Evolutionary conservation across 768 basidiomycete genomes (phyloP).

Genomic region (Clathrus columnatus): DNA sequence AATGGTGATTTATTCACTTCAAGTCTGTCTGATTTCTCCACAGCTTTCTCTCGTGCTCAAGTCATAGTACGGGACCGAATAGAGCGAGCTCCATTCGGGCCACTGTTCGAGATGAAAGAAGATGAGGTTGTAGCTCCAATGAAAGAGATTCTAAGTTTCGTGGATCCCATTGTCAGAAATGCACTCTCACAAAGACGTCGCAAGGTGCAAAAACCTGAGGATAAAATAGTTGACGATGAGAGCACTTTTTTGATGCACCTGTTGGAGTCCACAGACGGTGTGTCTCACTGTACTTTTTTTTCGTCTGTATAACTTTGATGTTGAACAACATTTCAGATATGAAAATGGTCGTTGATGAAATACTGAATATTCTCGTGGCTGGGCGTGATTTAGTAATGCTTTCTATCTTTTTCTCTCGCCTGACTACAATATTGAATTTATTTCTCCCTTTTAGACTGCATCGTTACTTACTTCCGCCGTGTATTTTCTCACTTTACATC

Average conservation of each 20-base stretch:
- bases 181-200: conserved; percentile 33
- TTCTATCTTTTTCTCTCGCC: conserved; percentile 13
- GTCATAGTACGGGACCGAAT: conserved; percentile 29
- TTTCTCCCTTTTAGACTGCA: conserved; percentile 18
- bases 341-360: conserved; percentile 31
- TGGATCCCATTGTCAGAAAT: conserved; percentile 43
- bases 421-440: not conserved
- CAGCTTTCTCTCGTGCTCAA: conserved; percentile 45
- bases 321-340: conserved; percentile 27
- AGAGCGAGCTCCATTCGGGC: conserved; percentile 39
- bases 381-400: conserved; percentile 35
- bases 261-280: conserved; percentile 17
- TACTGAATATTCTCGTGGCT: conserved; percentile 36
- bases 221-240: conserved; percentile 7
- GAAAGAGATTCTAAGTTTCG: conserved; percentile 39
- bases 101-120: conserved; percentile 41
- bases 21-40: conserved; percentile 49
- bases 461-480: conserved; percentile 23
- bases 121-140: conserved; percentile 39
- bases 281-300: not conserved
- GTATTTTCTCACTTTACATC: conserved; percentile 23
- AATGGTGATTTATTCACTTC: conserved; percentile 30
- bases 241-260: conserved; percentile 17
- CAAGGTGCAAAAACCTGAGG: conserved; percentile 1
- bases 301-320: conserved; percentile 20